phyloP scores from a whole-genome alignment of 352 stramenopile species.

The Pythium aquatile region DNA sequence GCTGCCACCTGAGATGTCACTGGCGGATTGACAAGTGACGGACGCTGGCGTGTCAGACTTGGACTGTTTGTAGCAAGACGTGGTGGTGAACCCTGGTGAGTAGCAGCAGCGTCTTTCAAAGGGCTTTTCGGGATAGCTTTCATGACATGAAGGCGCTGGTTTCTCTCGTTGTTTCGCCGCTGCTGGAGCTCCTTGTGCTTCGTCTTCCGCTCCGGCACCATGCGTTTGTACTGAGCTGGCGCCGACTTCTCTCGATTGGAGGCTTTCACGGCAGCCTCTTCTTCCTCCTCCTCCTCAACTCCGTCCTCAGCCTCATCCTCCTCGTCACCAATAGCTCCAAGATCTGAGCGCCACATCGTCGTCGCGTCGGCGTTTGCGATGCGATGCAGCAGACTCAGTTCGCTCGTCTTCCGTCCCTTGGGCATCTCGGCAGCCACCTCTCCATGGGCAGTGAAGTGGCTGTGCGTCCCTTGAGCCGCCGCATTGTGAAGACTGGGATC shows the following conservation, averaged over 20 bases:
- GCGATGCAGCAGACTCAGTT: conserved; percentile 50
- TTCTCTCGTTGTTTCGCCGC: conserved; percentile 50
- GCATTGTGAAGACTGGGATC: not conserved
- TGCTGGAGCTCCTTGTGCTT: conserved; percentile 65
- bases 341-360: conserved; percentile 47
- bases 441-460: conserved; percentile 1
- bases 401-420: conserved; percentile 48
- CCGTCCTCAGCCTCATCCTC: not conserved
- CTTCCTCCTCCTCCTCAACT: not conserved
- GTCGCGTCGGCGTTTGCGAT: conserved; percentile 50
- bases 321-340: conserved; percentile 57
- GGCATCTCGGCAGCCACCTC: not conserved
- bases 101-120: not conserved
- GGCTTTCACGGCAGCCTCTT: not conserved
- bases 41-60: not conserved
- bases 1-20: not conserved
- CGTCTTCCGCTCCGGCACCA: conserved; percentile 54
- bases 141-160: conserved; percentile 41
- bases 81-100: not conserved
- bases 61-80: conserved; percentile 1
- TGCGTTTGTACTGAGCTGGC: conserved; percentile 18
- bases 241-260: not conserved
- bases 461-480: not conserved
- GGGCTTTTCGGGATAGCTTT: not conserved
- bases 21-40: not conserved